These are phyloP conservation scores for Scheffersomyces illinoinensis DNA, from an alignment of 1,139 yeast species.

Conservation along the genomic window DNA sequence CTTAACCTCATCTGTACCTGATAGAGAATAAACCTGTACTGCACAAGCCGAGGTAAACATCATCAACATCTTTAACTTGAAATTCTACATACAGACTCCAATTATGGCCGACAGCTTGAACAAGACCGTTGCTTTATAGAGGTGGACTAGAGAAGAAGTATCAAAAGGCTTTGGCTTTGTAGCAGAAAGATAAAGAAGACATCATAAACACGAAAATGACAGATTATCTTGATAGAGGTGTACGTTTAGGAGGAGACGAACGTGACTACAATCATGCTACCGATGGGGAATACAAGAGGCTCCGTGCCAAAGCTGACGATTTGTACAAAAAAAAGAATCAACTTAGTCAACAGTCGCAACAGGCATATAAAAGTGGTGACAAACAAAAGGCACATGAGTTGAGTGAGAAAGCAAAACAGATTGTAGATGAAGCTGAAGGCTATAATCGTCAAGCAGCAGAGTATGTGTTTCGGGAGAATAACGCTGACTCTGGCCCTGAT, in stretches of 20 bases:
- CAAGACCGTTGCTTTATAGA: not conserved
- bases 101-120: not conserved
- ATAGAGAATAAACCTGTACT: not conserved
- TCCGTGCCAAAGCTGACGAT: slow-evolving; percentile 68
- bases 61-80: not conserved
- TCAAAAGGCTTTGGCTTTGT: not conserved
- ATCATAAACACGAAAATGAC: slow-evolving; percentile 13
- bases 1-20: not conserved
- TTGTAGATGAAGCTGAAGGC: slow-evolving; percentile 60
- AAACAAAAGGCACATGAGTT: slow-evolving; percentile 70
- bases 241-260: slow-evolving; percentile 35
- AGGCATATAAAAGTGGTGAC: slow-evolving; percentile 75
- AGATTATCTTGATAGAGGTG: slow-evolving; percentile 34
- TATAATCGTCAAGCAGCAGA: slow-evolving; percentile 83
- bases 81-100: not conserved
- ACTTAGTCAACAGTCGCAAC: slow-evolving; percentile 68
- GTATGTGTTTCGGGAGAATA: slow-evolving; percentile 85
- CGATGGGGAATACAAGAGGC: slow-evolving; percentile 62
- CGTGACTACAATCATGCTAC: slow-evolving; percentile 74
- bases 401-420: slow-evolving; percentile 67
- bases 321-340: slow-evolving; percentile 59
- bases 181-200: not conserved
- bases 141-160: not conserved
- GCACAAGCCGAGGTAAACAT: not conserved
- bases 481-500: slow-evolving; percentile 76